Conservation (phyloP, 306 rosid species). For the Medicago arabica region DNA sequence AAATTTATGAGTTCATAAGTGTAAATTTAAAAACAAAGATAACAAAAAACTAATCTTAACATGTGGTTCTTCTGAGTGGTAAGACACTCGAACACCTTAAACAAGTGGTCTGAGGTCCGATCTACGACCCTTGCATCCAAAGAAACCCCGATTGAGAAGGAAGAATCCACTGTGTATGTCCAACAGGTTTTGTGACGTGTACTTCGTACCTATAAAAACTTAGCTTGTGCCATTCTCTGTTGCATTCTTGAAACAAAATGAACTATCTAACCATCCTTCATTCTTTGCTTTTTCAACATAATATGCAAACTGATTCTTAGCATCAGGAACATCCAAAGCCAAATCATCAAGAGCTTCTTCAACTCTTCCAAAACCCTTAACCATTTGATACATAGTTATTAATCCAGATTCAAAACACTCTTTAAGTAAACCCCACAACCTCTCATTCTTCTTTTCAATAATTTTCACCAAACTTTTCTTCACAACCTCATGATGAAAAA, state of each 20-base stretch:
- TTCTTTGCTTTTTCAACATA: conserved; percentile 61
- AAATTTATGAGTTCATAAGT: conserved; percentile 15
- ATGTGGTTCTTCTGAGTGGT: not conserved
- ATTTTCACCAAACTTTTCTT: conserved; percentile 59
- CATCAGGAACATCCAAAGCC: conserved; percentile 83
- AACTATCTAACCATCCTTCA: conserved; percentile 70
- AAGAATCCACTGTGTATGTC: not conserved
- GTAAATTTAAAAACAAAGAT: conserved; percentile 9
- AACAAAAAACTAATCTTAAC: not conserved
- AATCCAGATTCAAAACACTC: conserved; percentile 67
- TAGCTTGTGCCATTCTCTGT: conserved; percentile 49
- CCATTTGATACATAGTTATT: conserved; percentile 73
- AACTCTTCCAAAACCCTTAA: conserved; percentile 67
- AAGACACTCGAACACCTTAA: not conserved
- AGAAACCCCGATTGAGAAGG: no score
- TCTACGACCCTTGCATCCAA: not conserved
- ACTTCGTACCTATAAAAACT: not conserved
- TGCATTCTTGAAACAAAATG: conserved; percentile 50
- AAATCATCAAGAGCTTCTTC: conserved; percentile 74
- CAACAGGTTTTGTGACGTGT: no score
- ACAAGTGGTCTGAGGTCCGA: not conserved
- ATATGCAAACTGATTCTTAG: conserved; percentile 51
- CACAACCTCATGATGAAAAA: conserved; percentile 77
- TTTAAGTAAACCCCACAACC: conserved; percentile 68
- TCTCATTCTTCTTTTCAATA: conserved; percentile 71